Evolutionary conservation across 1,284 basidiomycete genomes (phyloP), one percentile per base, ranked within the genome.

Genomic region (Puccinia novopanici): DNA sequence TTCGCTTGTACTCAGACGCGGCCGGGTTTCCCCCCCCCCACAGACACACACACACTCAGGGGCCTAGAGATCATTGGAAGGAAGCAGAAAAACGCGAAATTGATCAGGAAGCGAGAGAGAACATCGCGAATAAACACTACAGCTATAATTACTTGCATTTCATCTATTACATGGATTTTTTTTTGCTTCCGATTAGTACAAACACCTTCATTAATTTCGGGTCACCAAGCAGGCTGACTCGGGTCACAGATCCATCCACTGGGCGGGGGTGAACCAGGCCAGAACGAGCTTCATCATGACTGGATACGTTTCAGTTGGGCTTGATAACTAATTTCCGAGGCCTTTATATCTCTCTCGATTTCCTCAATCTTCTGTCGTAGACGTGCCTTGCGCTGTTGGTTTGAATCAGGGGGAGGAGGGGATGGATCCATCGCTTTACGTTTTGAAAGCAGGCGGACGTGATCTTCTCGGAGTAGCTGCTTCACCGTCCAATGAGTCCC

Each of bases 401-500:
- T 63, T 34, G 55, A 63, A 54, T 48, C 30, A 5, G 50, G 22
- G 34, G 57, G 8, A 34, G n/a, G n/a, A n/a, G 65, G 15, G 48
- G 37, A 1, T 17, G 37, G 40, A 67, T 72, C 42, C 30, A 34
- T 54, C 0, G 42, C 1, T 48, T 63, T 59, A 2, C 55, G 55
- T 54, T 80, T 80, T 10, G 77, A 72, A n/a, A 55, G n/a, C 34
- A 52, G 13, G 2, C 34, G 55, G n/a, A 65, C 63, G 40, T 80
- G 77, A 45, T 80, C 77, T 22, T 71, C 68, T 48, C 67, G 34
- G 12, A 80, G 57, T 50, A 72, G 57, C 24, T 70, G 34, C 37
- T 80, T 80, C 57, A 80, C 57, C 5, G 77, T 80, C 77, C 77
- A 80, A 72, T 71, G 77, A 37, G 54, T 80, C 1, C 68, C 77